A percentile compares a stretch with the other conserved stretches of the same genome.
phyloP scores from a whole-genome alignment of 2,329 filamentous ascomycete genomes.

The Falciphora oryzae region DNA sequence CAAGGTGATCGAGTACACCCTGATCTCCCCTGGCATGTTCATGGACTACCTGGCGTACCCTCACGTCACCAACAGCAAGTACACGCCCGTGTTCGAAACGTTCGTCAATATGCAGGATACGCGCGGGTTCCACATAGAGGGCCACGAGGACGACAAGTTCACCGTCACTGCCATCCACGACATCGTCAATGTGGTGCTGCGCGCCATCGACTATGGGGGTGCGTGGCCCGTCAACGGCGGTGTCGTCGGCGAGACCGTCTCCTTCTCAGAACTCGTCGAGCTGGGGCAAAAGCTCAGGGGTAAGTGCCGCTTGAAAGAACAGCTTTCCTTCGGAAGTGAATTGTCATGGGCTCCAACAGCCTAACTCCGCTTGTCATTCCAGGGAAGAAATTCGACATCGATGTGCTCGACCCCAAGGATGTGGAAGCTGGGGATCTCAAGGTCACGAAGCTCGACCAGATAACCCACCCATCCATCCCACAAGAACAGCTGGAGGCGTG shows the following conservation, averaged over 20 bases:
- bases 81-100: conserved; percentile 33
- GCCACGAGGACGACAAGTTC: conserved; percentile 33
- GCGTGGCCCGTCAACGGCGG: conserved; percentile 38
- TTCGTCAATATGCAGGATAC: conserved; percentile 33
- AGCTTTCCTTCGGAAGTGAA: background rate
- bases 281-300: conserved; percentile 25
- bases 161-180: conserved; percentile 40
- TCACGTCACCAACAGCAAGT: conserved; percentile 34
- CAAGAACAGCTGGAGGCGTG: conserved; percentile 27
- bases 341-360: too few species aligned
- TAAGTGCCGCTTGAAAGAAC: background rate
- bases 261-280: conserved; percentile 29
- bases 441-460: conserved; percentile 36
- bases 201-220: conserved; percentile 37
- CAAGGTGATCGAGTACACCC: conserved; percentile 46
- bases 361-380: background rate
- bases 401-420: background rate
- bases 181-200: conserved; percentile 31
- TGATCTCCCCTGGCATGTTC: conserved; percentile 51
- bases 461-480: conserved; percentile 25
- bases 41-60: conserved; percentile 50
- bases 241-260: conserved; percentile 31
- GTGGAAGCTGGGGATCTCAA: conserved; percentile 24
- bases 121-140: conserved; percentile 37
- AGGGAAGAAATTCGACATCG: background rate